Evolutionary conservation across 73 alveolate species (phyloP).

Genomic region (Tetrahymena malaccensis): DNA sequence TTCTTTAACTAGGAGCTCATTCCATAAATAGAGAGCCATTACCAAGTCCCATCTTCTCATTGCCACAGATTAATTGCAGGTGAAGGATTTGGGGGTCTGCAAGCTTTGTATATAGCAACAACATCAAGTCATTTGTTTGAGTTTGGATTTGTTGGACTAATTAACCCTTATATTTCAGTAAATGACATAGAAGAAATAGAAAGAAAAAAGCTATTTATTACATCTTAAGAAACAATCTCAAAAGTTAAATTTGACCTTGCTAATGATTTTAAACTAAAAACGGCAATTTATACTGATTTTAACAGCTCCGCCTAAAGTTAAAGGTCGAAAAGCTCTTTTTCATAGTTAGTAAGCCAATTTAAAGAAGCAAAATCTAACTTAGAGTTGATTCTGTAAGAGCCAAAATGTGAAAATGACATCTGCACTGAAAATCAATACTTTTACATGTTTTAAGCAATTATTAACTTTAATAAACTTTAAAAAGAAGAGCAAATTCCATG

Average conservation of each 20-base stretch:
- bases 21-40: neutral
- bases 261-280: neutral
- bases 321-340: neutral
- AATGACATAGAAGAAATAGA: neutral
- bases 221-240: neutral
- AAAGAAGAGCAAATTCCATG: neutral
- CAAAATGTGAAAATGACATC: neutral
- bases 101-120: neutral
- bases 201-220: neutral
- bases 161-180: neutral
- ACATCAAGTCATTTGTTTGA: neutral
- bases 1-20: neutral
- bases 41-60: neutral
- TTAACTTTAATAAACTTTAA: neutral
- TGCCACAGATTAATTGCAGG: neutral
- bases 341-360: neutral
- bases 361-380: neutral
- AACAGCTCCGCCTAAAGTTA: neutral
- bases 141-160: neutral
- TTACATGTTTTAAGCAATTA: neutral
- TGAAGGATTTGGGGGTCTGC: neutral
- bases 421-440: neutral
- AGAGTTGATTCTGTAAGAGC: neutral
- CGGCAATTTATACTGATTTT: neutral
- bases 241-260: neutral